Evolutionary conservation across 2,329 filamentous ascomycete species (phyloP).

Genomic region (Ceratocystis papillata): DNA sequence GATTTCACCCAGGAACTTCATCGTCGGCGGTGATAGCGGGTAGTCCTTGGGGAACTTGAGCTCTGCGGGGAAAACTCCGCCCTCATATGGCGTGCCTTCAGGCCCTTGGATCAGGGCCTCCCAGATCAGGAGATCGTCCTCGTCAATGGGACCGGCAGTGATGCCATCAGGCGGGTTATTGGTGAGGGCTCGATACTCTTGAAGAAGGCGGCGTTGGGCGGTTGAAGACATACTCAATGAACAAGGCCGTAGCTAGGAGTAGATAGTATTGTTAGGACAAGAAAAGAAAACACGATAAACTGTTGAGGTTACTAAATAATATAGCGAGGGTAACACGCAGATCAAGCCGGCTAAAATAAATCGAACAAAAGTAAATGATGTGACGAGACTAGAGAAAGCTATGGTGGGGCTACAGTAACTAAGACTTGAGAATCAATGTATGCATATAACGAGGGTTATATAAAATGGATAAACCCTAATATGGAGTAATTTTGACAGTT

Average conservation of each 20-base stretch:
- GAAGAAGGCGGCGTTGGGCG: conserved; percentile 71
- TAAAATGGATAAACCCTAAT: conserved; percentile 3
- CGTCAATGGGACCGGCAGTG: conserved; percentile 80
- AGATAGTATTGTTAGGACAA: background rate
- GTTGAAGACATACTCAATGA: conserved; percentile 45
- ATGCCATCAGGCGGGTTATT: conserved; percentile 97
- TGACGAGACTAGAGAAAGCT: background rate
- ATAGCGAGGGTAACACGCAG: background rate
- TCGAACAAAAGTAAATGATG: background rate
- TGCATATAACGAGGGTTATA: conserved; percentile 12
- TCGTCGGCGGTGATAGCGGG: conserved; percentile 86
- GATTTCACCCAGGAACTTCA: conserved; percentile 88
- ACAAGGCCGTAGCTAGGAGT: background rate
- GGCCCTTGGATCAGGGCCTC: conserved; percentile 93
- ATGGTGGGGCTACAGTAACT: conserved; percentile 11
- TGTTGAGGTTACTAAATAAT: background rate
- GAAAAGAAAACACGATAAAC: background rate
- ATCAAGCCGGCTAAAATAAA: background rate
- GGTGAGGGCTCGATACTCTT: conserved; percentile 89
- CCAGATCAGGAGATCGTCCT: conserved; percentile 94
- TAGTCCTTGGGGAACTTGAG: conserved; percentile 94
- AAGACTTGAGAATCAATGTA: background rate
- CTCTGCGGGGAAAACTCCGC: conserved; percentile 88
- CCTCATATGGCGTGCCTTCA: conserved; percentile 91
- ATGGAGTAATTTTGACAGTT: background rate